Conservation (phyloP, 148 eudicot species). For the Camellia granthamiana region DNA sequence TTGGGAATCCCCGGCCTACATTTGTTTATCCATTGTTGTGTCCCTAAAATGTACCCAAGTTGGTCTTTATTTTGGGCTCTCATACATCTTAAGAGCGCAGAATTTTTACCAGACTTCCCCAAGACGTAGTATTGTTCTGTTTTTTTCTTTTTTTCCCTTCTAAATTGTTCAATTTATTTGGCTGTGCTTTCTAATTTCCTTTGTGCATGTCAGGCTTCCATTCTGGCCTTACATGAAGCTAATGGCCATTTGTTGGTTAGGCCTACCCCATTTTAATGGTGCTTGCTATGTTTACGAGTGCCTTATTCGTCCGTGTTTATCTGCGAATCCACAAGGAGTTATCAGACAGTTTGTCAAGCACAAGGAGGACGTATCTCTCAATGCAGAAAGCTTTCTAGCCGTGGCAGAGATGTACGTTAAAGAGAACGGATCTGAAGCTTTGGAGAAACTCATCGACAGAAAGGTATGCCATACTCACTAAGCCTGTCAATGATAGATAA, state of each 20-base stretch:
- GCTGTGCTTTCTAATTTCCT: neutral
- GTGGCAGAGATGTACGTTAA: slow-evolving; percentile 6
- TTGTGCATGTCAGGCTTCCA: slow-evolving; percentile 6
- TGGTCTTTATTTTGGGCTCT: too few species aligned
- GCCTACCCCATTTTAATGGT: slow-evolving; percentile 12
- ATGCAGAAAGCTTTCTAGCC: slow-evolving; percentile 3
- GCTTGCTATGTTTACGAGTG: slow-evolving; percentile 2
- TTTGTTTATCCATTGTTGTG: too few species aligned
- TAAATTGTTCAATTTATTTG: too few species aligned
- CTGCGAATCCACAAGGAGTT: neutral
- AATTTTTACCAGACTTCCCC: too few species aligned
- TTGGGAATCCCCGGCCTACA: too few species aligned
- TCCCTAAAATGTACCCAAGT: too few species aligned
- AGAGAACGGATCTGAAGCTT: slow-evolving; percentile 17
- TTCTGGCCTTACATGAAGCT: slow-evolving; percentile 15
- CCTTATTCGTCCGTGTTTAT: slow-evolving; percentile 5
- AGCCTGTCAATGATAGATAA: neutral
- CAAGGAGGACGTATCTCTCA: neutral
- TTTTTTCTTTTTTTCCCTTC: too few species aligned
- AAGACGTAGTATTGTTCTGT: too few species aligned
- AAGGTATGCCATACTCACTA: slow-evolving; percentile 2
- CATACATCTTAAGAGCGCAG: too few species aligned
- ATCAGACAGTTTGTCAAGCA: neutral
- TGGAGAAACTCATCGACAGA: slow-evolving; percentile 6
- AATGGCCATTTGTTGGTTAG: slow-evolving; percentile 3